Evolutionary conservation across 2,329 filamentous ascomycete species (phyloP).

Genomic region (Diaporthe nobilis): DNA sequence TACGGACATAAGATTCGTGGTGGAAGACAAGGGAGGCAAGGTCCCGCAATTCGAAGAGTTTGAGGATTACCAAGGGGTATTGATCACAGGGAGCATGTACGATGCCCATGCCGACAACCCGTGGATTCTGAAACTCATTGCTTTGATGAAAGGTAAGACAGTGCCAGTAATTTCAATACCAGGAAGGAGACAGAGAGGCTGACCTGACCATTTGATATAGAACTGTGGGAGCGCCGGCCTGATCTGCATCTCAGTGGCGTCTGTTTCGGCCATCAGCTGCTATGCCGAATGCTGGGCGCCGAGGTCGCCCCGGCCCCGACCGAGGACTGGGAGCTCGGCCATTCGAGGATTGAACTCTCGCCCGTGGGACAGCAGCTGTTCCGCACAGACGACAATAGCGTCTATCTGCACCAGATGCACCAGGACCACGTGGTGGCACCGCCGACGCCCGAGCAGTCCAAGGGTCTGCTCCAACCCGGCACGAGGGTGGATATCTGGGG

Average conservation of each 20-base stretch:
- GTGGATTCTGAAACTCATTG: conserved; percentile 72
- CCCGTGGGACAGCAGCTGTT: conserved; percentile 78
- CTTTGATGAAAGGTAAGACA: neutral
- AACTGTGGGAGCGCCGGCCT: conserved; percentile 64
- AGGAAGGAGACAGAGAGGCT: conserved; percentile 55
- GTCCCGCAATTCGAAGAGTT: conserved; percentile 62
- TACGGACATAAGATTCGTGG: conserved; percentile 11
- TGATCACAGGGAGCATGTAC: conserved; percentile 79
- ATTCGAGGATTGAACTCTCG: conserved; percentile 75
- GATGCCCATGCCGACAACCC: conserved; percentile 79
- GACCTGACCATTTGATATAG: conserved; percentile 62
- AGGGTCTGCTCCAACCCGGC: conserved; percentile 54
- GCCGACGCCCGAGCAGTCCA: conserved; percentile 54
- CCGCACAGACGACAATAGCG: conserved; percentile 60
- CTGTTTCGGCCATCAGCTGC: conserved; percentile 87
- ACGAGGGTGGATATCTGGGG: conserved; percentile 65
- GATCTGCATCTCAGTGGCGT: conserved; percentile 77
- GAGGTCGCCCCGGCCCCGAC: conserved; percentile 74
- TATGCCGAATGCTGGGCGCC: conserved; percentile 79
- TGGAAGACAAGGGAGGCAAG: conserved; percentile 17
- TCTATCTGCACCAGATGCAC: conserved; percentile 85
- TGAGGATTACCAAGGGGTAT: conserved; percentile 78
- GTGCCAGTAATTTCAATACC: fast-evolving
- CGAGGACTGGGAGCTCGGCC: conserved; percentile 81
- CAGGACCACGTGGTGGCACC: conserved; percentile 77